Evolutionary conservation across 2,329 filamentous ascomycete species (phyloP).

Genomic region (Arachnomyces sp.): DNA sequence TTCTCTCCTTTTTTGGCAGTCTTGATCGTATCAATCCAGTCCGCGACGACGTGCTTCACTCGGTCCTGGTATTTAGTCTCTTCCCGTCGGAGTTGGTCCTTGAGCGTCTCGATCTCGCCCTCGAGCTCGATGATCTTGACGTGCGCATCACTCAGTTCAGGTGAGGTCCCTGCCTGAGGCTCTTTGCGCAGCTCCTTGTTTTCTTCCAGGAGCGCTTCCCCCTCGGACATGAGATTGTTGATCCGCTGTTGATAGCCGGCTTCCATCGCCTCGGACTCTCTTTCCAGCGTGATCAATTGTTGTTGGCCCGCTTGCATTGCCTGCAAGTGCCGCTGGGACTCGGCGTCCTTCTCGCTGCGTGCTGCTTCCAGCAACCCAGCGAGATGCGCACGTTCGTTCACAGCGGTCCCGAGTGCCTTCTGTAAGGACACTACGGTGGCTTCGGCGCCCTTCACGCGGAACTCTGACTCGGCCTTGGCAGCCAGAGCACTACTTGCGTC

Average conservation of each 20-base stretch:
- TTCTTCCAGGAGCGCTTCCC: conserved; percentile 3
- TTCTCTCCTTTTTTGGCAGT: conserved; percentile 5
- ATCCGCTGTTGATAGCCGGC: neutral
- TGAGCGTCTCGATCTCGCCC: conserved; percentile 10
- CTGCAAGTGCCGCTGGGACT: neutral
- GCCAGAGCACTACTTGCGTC: too few species aligned
- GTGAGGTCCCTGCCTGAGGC: conserved; percentile 4
- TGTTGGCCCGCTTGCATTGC: neutral
- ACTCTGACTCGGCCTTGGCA: too few species aligned
- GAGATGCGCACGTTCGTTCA: neutral
- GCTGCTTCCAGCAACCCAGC: too few species aligned
- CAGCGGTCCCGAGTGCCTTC: neutral
- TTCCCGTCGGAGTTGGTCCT: conserved; percentile 6
- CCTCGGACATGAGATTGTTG: conserved; percentile 3
- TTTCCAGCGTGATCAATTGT: neutral
- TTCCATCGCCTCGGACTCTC: neutral
- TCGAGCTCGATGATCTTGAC: conserved; percentile 10
- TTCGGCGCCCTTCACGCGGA: too few species aligned
- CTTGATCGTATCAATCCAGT: too few species aligned
- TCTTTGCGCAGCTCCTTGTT: conserved; percentile 4
- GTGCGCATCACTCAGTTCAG: conserved; percentile 11
- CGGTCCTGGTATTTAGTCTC: conserved; percentile 6
- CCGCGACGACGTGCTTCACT: conserved; percentile 7
- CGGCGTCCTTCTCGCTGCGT: neutral
- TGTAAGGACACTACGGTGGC: neutral